Percentiles rank a stretch among this genome's conserved stretches.
phyloP scores from a whole-genome alignment of 768 basidiomycete genomes.

The Leccinellum luteum region DNA sequence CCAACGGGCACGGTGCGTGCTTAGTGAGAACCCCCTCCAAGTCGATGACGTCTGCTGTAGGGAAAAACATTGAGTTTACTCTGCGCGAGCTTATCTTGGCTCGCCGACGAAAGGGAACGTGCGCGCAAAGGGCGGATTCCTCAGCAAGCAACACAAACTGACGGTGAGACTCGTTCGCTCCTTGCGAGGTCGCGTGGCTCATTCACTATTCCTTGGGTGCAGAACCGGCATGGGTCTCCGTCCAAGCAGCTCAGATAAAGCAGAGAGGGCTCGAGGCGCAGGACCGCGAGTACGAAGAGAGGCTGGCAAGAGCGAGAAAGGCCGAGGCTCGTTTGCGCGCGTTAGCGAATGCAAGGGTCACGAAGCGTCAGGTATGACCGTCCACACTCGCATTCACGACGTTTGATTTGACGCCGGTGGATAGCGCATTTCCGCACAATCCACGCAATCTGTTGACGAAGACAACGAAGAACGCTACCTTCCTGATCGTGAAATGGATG shows the following conservation, averaged over 20 bases:
- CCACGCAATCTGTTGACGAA: slow-evolving; percentile 24
- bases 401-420: slow-evolving; percentile 7
- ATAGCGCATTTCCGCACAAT: slow-evolving; percentile 23
- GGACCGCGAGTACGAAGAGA: slow-evolving; percentile 61
- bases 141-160: slow-evolving; percentile 21
- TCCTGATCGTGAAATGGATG: slow-evolving; percentile 48
- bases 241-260: slow-evolving; percentile 66
- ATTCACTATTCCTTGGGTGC: background rate
- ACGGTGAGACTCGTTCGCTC: slow-evolving; percentile 17
- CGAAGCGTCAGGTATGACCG: slow-evolving; percentile 56
- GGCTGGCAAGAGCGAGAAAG: slow-evolving; percentile 57
- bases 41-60: slow-evolving; percentile 36
- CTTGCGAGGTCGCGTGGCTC: slow-evolving; percentile 22
- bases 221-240: slow-evolving; percentile 75
- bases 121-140: slow-evolving; percentile 64
- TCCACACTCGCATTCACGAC: background rate
- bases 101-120: slow-evolving; percentile 65
- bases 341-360: slow-evolving; percentile 52
- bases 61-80: slow-evolving; percentile 86
- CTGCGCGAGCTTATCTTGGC: slow-evolving; percentile 74
- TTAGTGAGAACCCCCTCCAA: slow-evolving; percentile 21
- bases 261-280: slow-evolving; percentile 64
- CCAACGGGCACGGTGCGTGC: slow-evolving; percentile 80
- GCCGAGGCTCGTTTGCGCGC: slow-evolving; percentile 56
- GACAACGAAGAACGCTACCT: slow-evolving; percentile 70